These are phyloP conservation scores for Boletus reticuloceps DNA, from an alignment of 768 basidiomycete genomes.

Conservation along the genomic window DNA sequence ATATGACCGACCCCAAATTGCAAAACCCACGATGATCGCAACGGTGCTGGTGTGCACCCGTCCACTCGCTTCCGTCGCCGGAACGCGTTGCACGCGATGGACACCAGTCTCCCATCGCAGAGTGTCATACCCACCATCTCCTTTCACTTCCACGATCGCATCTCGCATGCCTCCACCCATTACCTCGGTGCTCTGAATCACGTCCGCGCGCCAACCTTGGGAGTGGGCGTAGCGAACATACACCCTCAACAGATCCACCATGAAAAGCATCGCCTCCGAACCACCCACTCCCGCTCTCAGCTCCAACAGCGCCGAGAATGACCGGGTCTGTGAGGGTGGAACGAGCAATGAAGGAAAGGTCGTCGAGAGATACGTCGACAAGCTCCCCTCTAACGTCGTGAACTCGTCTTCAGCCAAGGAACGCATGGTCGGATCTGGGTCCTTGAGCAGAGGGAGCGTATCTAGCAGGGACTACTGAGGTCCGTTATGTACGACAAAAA, in stretches of 20 bases:
- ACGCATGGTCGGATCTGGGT: constrained; percentile 75
- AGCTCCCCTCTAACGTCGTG: constrained; percentile 37
- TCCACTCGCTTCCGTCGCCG: constrained; percentile 84
- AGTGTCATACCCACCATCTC: constrained; percentile 72
- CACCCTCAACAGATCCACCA: constrained; percentile 76
- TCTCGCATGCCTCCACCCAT: constrained; percentile 72
- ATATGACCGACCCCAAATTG: background rate
- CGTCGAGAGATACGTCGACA: constrained; percentile 26
- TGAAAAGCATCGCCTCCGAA: constrained; percentile 81
- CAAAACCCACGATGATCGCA: constrained; percentile 67
- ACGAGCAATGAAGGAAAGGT: constrained; percentile 73
- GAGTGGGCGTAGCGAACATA: constrained; percentile 63
- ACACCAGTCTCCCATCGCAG: constrained; percentile 93
- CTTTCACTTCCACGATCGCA: constrained; percentile 76
- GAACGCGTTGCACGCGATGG: constrained; percentile 93
- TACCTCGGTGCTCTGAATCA: constrained; percentile 57
- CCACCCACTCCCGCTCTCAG: constrained; percentile 94
- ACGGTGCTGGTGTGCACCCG: constrained; percentile 92
- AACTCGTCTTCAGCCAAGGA: constrained; percentile 71
- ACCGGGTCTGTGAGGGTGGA: constrained; percentile 62
- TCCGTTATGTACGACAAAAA: constrained; percentile 8
- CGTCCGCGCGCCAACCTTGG: constrained; percentile 58
- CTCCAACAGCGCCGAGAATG: constrained; percentile 80
- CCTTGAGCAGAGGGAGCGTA: constrained; percentile 57
- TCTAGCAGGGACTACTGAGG: constrained; percentile 63